Evolutionary conservation across 106 monocot species (phyloP).

Genomic region (Xerophyta viscosa): DNA sequence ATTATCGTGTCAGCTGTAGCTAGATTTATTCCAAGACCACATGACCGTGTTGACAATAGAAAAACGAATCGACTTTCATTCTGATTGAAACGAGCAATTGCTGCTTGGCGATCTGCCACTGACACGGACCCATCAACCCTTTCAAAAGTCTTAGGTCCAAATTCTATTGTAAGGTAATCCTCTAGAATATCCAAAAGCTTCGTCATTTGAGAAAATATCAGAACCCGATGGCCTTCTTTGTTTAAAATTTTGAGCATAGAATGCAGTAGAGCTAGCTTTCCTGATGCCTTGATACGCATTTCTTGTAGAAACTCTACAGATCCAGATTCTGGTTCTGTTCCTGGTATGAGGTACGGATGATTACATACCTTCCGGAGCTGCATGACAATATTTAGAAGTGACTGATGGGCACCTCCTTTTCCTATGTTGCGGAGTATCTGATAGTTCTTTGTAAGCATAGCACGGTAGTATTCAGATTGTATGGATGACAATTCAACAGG

Average conservation of each 20-base stretch:
- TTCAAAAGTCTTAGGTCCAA: conserved; percentile 84
- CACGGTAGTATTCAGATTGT: conserved; percentile 93
- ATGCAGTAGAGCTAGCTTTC: conserved; percentile 75
- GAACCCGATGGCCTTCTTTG: conserved; percentile 88
- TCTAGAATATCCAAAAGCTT: conserved; percentile 99
- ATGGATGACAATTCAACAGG: conserved; percentile 94
- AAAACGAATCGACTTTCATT: conserved; percentile 91
- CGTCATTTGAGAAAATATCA: conserved; percentile 98
- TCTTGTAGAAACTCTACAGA: conserved; percentile 84
- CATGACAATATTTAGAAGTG: conserved; percentile 97
- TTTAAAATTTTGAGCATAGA: conserved; percentile 83
- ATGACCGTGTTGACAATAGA: conserved; percentile 89
- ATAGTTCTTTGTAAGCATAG: conserved; percentile 97
- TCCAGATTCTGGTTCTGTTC: conserved; percentile 93
- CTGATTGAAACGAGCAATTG: conserved; percentile 90
- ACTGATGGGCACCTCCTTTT: conserved; percentile 79
- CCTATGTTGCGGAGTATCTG: conserved; percentile 83
- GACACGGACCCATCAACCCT: conserved; percentile 95
- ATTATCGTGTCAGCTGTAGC: conserved; percentile 96
- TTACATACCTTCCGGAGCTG: conserved; percentile 96
- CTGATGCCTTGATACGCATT: conserved; percentile 97
- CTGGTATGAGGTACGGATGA: conserved; percentile 94
- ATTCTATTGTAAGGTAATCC: conserved; percentile 78
- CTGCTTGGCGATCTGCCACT: conserved; percentile 81
- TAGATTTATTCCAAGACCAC: conserved; percentile 96